These are phyloP conservation scores for Nakazawaea wyomingensis DNA, from an alignment of 805 yeast genomes.

Conservation along the genomic window DNA sequence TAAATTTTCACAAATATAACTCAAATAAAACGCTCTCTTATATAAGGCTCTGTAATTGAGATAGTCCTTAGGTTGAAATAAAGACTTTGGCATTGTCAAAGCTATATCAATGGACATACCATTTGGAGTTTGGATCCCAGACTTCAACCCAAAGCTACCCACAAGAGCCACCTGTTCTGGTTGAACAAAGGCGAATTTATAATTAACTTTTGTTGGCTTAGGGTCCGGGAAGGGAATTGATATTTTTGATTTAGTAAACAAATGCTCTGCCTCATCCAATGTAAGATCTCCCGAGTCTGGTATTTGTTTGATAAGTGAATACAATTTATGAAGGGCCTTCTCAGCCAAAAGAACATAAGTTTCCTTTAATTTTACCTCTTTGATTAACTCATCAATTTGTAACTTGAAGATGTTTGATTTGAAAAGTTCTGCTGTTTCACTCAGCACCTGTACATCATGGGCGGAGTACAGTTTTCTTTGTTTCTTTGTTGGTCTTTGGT, in stretches of 20 bases:
- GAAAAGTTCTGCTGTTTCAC: constrained; percentile 92
- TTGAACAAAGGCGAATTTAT: constrained; percentile 59
- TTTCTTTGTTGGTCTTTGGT: constrained; percentile 7
- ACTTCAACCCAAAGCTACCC: constrained; percentile 86
- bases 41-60: constrained; percentile 85
- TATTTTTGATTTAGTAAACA: constrained; percentile 40
- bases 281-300: constrained; percentile 50
- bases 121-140: constrained; percentile 57
- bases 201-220: constrained; percentile 64
- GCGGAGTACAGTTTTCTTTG: constrained; percentile 42
- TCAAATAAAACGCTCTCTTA: constrained; percentile 83
- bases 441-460: constrained; percentile 84
- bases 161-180: constrained; percentile 77
- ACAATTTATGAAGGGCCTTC: constrained; percentile 67
- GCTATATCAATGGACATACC: constrained; percentile 74
- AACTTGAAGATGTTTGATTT: constrained; percentile 92
- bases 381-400: constrained; percentile 86
- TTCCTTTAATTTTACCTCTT: constrained; percentile 74
- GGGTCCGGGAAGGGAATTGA: constrained; percentile 89
- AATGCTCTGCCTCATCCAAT: constrained; percentile 54
- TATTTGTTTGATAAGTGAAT: constrained; percentile 60
- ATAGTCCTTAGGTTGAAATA: constrained; percentile 84
- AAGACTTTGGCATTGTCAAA: constrained; percentile 70
- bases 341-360: constrained; percentile 61
- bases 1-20: constrained; percentile 67